phyloP scores from a whole-genome alignment of 106 monocot species.

The Allium fistulosum region DNA sequence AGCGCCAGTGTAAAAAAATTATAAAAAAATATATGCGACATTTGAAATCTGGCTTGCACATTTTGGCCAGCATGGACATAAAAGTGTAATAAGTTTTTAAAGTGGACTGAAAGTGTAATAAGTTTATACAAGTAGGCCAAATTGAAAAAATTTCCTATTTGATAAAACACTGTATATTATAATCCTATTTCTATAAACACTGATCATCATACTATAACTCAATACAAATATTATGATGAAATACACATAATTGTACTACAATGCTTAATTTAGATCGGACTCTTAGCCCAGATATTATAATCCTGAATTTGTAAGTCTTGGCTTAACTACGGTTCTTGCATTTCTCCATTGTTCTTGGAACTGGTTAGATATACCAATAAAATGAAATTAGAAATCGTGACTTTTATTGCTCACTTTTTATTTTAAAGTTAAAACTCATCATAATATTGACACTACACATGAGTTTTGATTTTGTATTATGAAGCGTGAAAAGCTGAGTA shows the following conservation, averaged over 20 bases:
- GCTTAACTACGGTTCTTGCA: conserved; percentile 53
- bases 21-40: no score
- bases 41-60: no score
- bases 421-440: not conserved
- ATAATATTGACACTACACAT: not conserved
- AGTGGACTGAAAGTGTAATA: no score
- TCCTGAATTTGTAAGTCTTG: conserved; percentile 3
- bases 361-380: conserved; percentile 11
- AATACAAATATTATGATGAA: not conserved
- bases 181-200: conserved; percentile 1
- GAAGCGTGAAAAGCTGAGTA: not conserved
- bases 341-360: conserved; percentile 60
- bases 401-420: no score
- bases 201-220: not conserved
- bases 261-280: conserved; percentile 7
- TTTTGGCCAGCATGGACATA: no score
- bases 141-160: no score
- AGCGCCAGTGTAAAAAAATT: no score
- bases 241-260: not conserved
- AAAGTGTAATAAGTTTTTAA: no score
- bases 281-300: not conserved
- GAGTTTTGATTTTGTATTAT: not conserved
- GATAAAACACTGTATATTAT: no score
- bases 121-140: no score
- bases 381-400: not conserved